Conservation (phyloP, 257 asterid genomes). For the Solanum ossicruentum region DNA sequence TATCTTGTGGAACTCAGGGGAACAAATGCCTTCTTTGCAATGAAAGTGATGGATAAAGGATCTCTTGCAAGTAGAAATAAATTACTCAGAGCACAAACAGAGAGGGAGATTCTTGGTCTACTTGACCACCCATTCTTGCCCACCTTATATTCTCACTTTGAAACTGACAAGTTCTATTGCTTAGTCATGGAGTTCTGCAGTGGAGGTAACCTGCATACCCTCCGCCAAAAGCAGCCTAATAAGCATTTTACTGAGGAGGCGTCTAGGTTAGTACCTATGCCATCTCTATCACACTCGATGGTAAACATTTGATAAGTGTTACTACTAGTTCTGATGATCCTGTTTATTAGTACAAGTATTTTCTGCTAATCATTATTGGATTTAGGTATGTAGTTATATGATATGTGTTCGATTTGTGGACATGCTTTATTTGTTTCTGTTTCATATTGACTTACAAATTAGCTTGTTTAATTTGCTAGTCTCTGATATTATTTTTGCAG, state of each 20-base stretch:
- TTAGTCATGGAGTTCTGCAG: slow-evolving; percentile 92
- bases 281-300: neutral
- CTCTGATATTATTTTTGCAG: slow-evolving; percentile 16
- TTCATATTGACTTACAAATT: neutral
- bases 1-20: slow-evolving; percentile 80
- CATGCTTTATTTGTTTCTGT: neutral
- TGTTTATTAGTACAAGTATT: neutral
- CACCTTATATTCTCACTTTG: slow-evolving; percentile 69
- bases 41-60: slow-evolving; percentile 92
- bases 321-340: neutral
- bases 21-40: slow-evolving; percentile 61
- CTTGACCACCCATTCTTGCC: slow-evolving; percentile 94
- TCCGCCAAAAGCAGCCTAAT: slow-evolving; percentile 80
- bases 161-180: slow-evolving; percentile 78
- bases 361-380: neutral
- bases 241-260: slow-evolving; percentile 83
- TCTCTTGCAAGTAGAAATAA: slow-evolving; percentile 81
- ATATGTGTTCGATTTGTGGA: neutral
- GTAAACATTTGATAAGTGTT: neutral
- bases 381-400: neutral
- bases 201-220: slow-evolving; percentile 91
- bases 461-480: neutral
- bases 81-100: slow-evolving; percentile 74
- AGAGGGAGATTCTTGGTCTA: slow-evolving; percentile 76
- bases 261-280: slow-evolving; percentile 28